Percentiles rank a stretch among this genome's conserved stretches.
Conservation (phyloP, 2,329 filamentous ascomycete species). For the Fusarium sp. region DNA sequence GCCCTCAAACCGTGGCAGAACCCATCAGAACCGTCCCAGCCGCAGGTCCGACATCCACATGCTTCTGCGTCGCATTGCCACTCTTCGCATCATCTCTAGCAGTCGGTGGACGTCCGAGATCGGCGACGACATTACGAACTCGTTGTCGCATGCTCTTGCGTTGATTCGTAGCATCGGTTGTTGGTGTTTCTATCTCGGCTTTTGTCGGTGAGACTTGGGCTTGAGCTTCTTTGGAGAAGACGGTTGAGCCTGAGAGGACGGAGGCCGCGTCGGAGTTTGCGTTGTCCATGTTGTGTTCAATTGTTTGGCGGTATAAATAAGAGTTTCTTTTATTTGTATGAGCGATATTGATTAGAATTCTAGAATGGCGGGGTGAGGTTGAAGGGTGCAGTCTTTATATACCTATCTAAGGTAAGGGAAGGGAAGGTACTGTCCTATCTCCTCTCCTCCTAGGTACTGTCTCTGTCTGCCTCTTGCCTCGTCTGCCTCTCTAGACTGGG, state of each 20-base stretch:
- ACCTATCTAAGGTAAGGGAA: not conserved
- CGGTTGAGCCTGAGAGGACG: slow-evolving; percentile 46
- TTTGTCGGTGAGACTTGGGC: slow-evolving; percentile 14
- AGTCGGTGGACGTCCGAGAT: slow-evolving; percentile 49
- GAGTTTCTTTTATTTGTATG: not conserved
- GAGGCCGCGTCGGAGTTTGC: slow-evolving; percentile 48
- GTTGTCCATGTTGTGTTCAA: slow-evolving; percentile 31
- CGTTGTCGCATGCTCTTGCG: slow-evolving; percentile 47
- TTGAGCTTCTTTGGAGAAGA: slow-evolving; percentile 44
- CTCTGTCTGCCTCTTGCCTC: not conserved
- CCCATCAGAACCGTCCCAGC: slow-evolving; percentile 40
- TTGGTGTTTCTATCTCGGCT: not conserved
- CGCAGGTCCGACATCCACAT: slow-evolving; percentile 44
- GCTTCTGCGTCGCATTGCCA: slow-evolving; percentile 45
- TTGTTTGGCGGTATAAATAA: not conserved
- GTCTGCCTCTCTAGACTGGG: slow-evolving; percentile 1
- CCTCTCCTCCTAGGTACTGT: not conserved
- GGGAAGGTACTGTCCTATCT: not conserved
- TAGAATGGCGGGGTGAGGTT: slow-evolving; percentile 4
- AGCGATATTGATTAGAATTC: not conserved
- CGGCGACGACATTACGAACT: slow-evolving; percentile 49
- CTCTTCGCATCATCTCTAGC: slow-evolving; percentile 48
- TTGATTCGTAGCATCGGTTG: slow-evolving; percentile 13
- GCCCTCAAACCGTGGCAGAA: slow-evolving; percentile 31
- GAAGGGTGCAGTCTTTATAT: not conserved